Evolutionary conservation across 2,329 filamentous ascomycete genomes (phyloP).

Genomic region (Colletotrichum sp.): DNA sequence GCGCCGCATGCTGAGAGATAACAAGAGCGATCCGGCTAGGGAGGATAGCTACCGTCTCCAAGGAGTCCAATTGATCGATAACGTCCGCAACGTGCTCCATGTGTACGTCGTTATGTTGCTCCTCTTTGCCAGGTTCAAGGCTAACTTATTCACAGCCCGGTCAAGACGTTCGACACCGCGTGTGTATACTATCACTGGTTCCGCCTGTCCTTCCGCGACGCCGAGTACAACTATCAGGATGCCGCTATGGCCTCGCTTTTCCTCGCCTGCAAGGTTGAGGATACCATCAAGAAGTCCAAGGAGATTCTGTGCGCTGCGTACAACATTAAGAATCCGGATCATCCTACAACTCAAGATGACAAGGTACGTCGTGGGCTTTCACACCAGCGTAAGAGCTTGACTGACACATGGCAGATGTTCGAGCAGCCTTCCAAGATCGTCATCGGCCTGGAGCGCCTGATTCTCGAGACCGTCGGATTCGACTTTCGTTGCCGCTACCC

Average conservation of each 20-base stretch:
- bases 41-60: constrained; percentile 84
- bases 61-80: constrained; percentile 88
- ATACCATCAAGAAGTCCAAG: constrained; percentile 94
- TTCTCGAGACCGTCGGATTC: constrained; percentile 91
- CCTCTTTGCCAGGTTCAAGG: neutral
- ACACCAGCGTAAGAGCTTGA: neutral
- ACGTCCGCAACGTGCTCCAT: constrained; percentile 77
- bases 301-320: constrained; percentile 92
- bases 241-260: constrained; percentile 88
- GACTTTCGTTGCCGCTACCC: constrained; percentile 92
- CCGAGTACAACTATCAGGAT: constrained; percentile 85
- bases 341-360: constrained; percentile 79
- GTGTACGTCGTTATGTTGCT: constrained; percentile 61
- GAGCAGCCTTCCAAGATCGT: constrained; percentile 80
- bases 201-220: constrained; percentile 82
- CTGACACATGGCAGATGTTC: constrained; percentile 64
- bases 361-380: constrained; percentile 57
- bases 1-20: constrained; percentile 71
- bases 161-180: constrained; percentile 91
- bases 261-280: constrained; percentile 95
- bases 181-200: constrained; percentile 95
- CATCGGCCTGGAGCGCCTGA: constrained; percentile 88
- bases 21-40: constrained; percentile 74
- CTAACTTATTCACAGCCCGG: constrained; percentile 61
- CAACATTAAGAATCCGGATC: constrained; percentile 77